Evolutionary conservation across 2,329 filamentous ascomycete genomes (phyloP), one percentile per base, ranked within the genome.

Genomic region (Sclerotinia borealis): DNA sequence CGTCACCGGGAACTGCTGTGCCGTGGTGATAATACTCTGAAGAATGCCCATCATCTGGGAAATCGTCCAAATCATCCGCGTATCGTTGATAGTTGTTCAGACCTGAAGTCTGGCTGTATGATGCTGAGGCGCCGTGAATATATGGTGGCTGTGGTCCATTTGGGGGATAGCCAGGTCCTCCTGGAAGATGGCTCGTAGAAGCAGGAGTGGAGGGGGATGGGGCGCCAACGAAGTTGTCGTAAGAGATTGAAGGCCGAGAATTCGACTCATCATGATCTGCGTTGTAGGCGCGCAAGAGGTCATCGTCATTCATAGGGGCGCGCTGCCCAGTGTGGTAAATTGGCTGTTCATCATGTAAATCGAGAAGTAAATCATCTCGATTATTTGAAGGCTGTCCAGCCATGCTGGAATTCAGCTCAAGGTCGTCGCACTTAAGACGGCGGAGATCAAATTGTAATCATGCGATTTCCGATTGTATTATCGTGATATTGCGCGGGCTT

Each of bases 61-160:
- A 88, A 72, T 96, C 91, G 75, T 97, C 92, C 65, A 90, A 83
- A 76, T 96, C 92, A 75, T 89, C 86, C 52, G 92, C 93, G 74
- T 99, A 98, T 67, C 92, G 85, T 74, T 93, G 89, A 77, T 96
- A 98, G 77, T 97, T 95, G 74, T 88, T 82, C 66, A 97, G 77
- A 19, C 87, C 93, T 1, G 91, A 93, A 0, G 89, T 90, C 75
- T 98, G 93, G 75, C 84, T 87, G 51, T 72, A 74, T 41, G 66
- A 71, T 36, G 65, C 63, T 13, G 63, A 45, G 25, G 41, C 43
- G 13, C 64, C 65, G 27, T 66, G 50, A n/a, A 45, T 25, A 67
- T 73, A 74, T 64, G 72, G 71, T 11, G 67, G 69, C 52, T 63
- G 63, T 59, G 39, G 25, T 31, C 13, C 50, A 25, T 47, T 63